phyloP scores from a whole-genome alignment of 805 yeast genomes.

The Starmera pachycereana region DNA sequence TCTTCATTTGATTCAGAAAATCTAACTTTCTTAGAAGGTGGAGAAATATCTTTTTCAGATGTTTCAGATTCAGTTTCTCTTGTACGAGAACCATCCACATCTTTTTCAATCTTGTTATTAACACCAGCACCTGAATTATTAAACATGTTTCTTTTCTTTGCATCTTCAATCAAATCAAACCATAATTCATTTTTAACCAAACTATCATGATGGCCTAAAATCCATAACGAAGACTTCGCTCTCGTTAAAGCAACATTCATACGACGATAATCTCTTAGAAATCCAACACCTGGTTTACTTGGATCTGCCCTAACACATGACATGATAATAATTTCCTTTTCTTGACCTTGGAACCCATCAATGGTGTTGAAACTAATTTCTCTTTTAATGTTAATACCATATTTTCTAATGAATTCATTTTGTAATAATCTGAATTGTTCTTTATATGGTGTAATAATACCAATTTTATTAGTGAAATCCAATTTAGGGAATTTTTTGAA shows the following conservation, averaged over 20 bases:
- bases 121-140: slow-evolving; percentile 5
- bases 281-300: slow-evolving; percentile 57
- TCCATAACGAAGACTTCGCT: slow-evolving; percentile 88
- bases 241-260: slow-evolving; percentile 97
- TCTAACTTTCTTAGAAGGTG: neutral
- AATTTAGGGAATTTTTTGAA: slow-evolving; percentile 32
- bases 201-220: slow-evolving; percentile 70
- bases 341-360: slow-evolving; percentile 98
- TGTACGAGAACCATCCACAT: neutral
- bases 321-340: slow-evolving; percentile 85
- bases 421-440: slow-evolving; percentile 65
- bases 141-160: slow-evolving; percentile 33
- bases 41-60: neutral
- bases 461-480: slow-evolving; percentile 65
- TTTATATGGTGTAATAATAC: slow-evolving; percentile 90
- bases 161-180: slow-evolving; percentile 60
- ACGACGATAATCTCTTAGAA: slow-evolving; percentile 82
- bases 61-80: neutral
- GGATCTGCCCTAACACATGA: slow-evolving; percentile 91
- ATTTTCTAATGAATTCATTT: slow-evolving; percentile 42
- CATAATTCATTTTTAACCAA: slow-evolving; percentile 60
- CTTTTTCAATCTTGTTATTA: neutral
- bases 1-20: neutral
- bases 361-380: slow-evolving; percentile 87
- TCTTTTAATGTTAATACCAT: slow-evolving; percentile 52